Percentiles rank a stretch among this genome's conserved stretches.
phyloP scores from a whole-genome alignment of 192 early-diverging fungal species.

The Linnemannia schmuckeri region DNA sequence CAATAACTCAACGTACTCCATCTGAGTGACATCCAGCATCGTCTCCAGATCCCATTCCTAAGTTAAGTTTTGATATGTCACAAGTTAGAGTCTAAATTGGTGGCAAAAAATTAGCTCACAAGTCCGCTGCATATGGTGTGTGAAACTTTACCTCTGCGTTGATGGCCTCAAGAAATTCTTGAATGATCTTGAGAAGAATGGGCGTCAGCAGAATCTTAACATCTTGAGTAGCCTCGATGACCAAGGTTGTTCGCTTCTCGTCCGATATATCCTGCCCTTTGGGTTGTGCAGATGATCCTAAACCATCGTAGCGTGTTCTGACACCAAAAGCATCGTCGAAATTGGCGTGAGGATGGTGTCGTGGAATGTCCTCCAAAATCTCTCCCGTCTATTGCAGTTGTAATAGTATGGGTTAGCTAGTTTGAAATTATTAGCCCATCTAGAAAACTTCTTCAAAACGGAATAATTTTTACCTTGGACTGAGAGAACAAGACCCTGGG shows the following conservation, averaged over 20 bases:
- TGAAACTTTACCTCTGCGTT: slow-evolving; percentile 61
- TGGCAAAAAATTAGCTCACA: background rate
- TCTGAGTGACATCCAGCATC: slow-evolving; percentile 76
- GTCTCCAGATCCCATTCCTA: slow-evolving; percentile 76
- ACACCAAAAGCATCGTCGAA: slow-evolving; percentile 40
- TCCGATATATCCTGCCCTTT: slow-evolving; percentile 42
- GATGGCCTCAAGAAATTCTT: slow-evolving; percentile 71
- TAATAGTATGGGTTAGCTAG: background rate
- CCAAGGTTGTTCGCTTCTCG: slow-evolving; percentile 62
- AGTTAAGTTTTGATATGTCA: background rate
- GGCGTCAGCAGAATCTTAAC: slow-evolving; percentile 76
- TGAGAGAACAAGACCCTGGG: slow-evolving; percentile 59
- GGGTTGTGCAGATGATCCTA: slow-evolving; percentile 34
- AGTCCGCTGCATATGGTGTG: background rate
- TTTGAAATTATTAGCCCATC: background rate
- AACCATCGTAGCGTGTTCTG: background rate
- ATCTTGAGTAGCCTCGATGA: slow-evolving; percentile 65
- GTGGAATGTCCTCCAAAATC: slow-evolving; percentile 38
- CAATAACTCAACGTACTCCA: slow-evolving; percentile 71
- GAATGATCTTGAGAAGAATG: slow-evolving; percentile 75
- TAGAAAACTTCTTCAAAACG: too few species aligned
- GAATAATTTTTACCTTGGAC: slow-evolving; percentile 39
- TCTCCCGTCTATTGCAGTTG: slow-evolving; percentile 23
- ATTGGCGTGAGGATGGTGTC: slow-evolving; percentile 43
- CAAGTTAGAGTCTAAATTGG: background rate